Evolutionary conservation across 208 protist genomes (phyloP), one percentile per base, ranked within the genome.

Genomic region (Trypanosomatidae sp.): DNA sequence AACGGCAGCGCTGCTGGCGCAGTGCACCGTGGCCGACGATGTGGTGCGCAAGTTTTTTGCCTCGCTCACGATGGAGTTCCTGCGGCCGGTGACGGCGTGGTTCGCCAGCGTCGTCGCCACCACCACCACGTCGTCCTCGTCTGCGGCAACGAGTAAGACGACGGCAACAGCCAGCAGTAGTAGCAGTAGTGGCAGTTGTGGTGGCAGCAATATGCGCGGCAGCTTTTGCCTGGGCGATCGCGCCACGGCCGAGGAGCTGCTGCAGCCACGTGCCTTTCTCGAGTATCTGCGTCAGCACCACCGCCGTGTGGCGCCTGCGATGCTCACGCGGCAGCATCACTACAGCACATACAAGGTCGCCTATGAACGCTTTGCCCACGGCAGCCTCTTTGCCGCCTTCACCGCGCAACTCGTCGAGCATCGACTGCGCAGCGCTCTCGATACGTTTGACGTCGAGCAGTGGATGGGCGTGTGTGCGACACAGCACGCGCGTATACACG

Each of bases 41-140:
- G 72, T 86, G 16, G 54, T 87, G 30, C 68, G 73, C 23, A 82
- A 81, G 49, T 92, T 87, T 60, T 92, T 92, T 51, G 59, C 49
- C n/a, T 85, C 78, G 32, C 65, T 92, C 24, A 92, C 83, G 4
- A 61, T 44, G 21, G 78, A 92, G 60, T 92, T 92, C 56, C 61
- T 92, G 19, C 66, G 60, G 8, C 83, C 83, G 7, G 56, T 92
- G 5, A 63, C 56, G 24, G 40, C 56, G 8, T 92, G 77, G 76
- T 92, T 81, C 53, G 43, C 63, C 24, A 22, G 13, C 20, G 58
- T 74, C 15, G 70, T 61, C 4, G 51, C 30, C 2, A 20, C 41
- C 13, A 52, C 75, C 33, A 71, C 48, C 7, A 33, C 69, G 19
- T 92, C 88, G n/a, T n/a, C n/a, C n/a, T n/a, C n/a, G n/a, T n/a